These are phyloP conservation scores for Sugiyamaella xylanicola DNA, from an alignment of 1,139 yeast species.

Conservation along the genomic window DNA sequence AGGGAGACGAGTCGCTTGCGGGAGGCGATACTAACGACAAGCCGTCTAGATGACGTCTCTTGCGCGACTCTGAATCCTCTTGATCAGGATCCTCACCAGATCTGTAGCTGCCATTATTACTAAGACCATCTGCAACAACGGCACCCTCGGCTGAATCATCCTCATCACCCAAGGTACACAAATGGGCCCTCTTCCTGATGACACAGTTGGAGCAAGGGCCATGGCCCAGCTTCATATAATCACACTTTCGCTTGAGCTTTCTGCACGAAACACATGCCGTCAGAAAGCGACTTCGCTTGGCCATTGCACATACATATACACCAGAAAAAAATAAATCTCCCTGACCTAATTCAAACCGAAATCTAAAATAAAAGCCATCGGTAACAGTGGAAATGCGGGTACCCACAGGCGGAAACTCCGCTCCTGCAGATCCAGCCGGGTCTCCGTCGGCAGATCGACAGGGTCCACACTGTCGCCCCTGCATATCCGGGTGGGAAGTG, in stretches of 20 bases:
- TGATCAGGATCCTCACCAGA: not conserved
- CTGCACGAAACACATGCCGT: slow-evolving; percentile 24
- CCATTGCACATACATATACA: not conserved
- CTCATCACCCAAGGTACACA: slow-evolving; percentile 28
- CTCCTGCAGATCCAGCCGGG: too few relatives aligned
- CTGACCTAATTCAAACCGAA: too few relatives aligned
- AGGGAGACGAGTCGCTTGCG: not conserved
- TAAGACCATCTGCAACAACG: not conserved
- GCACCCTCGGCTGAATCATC: not conserved
- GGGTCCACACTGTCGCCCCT: not conserved
- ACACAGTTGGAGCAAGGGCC: slow-evolving; percentile 26
- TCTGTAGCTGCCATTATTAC: not conserved
- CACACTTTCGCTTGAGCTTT: slow-evolving; percentile 23
- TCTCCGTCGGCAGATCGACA: not conserved
- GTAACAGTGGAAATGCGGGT: too few relatives aligned
- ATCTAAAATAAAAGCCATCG: too few relatives aligned
- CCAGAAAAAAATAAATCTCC: not conserved
- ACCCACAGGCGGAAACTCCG: too few relatives aligned
- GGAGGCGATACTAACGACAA: not conserved
- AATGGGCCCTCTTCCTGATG: slow-evolving; percentile 21
- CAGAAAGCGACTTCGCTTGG: not conserved
- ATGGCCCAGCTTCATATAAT: slow-evolving; percentile 18
- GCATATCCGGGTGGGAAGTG: too few relatives aligned
- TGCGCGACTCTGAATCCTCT: too few relatives aligned
- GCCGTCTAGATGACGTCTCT: not conserved